Evolutionary conservation across 2,329 filamentous ascomycete species (phyloP), one percentile per base, ranked within the genome.

Genomic region (Curvularia lunata): DNA sequence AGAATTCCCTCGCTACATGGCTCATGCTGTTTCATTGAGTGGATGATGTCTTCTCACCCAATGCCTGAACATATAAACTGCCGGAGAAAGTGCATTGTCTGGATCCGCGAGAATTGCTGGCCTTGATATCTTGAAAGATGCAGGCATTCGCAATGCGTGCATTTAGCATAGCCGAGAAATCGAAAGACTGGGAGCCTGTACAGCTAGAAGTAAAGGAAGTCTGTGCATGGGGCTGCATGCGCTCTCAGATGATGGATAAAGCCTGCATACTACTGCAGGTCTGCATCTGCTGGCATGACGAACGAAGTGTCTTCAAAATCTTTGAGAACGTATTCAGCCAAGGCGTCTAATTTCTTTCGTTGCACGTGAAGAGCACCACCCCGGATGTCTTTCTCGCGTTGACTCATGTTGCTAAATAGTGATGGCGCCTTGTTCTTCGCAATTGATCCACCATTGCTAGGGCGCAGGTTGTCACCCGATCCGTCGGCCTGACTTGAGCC

Each of bases 241-340:
- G 42, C 23, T 30, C 16, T 32, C 10, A 18, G 13, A 52, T n/a
- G 12, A 16, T 18, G 25, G 50, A 9, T 13, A 38, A 40, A 38
- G 19, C 32, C 34, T 18, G 40, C 34, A n/a, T 42, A 27, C 64
- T 67, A 74, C 51, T 75, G 70, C 56, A 77, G 72, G 19, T 66
- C 72, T 42, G 71, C 73, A 54, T 76, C 79, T 45, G 78, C 78
- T 13, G 81, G 81, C 80, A 82, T 82, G 42, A 79, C 68, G 61
- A 83, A 83, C 7, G 78, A 78, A 38, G 76, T 78, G 23, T 72
- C 68, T 43, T 80, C 72, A 50, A 83, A 81, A 42, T 82, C 80
- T 10, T 65, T 64, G 42, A 77, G 65, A 9, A 82, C 77, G 38
- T 77, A 79, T 25, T 75, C 72, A 1, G 79, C 76, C 67, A 83